Conservation (phyloP, 495 filamentous ascomycete species). For the Trichoderma gamsii region DNA sequence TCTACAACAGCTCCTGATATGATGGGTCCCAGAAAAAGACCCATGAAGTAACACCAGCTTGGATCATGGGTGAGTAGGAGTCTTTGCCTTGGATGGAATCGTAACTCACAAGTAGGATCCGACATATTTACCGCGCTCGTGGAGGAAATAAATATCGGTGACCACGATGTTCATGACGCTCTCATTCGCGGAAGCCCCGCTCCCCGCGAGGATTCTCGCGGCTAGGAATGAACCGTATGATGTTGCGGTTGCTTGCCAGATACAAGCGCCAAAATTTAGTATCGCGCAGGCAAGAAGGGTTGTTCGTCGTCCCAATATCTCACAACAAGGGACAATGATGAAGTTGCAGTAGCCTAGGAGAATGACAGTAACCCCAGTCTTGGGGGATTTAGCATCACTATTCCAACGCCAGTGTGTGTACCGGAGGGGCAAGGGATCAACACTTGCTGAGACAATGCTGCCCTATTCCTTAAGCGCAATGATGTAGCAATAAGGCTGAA, state of each 20-base stretch:
- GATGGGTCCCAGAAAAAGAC: constrained; percentile 48
- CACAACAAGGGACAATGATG: constrained; percentile 56
- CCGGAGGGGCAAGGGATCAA: too few relatives aligned
- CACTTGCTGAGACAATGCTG: too few relatives aligned
- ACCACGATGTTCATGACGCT: constrained; percentile 57
- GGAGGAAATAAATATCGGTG: constrained; percentile 56
- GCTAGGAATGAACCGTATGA: constrained; percentile 56
- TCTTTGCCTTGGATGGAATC: not conserved
- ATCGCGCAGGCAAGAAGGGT: constrained; percentile 51
- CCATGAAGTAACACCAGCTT: constrained; percentile 32
- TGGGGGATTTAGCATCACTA: not conserved
- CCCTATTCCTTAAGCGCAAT: too few relatives aligned
- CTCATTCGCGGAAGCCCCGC: constrained; percentile 51
- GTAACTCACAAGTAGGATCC: constrained; percentile 48
- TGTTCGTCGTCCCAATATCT: constrained; percentile 52
- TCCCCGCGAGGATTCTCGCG: constrained; percentile 55
- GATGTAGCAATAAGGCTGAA: too few relatives aligned
- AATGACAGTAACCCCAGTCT: constrained; percentile 49
- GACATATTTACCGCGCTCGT: constrained; percentile 57
- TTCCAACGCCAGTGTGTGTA: not conserved
- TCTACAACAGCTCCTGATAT: constrained; percentile 50
- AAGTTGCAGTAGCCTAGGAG: constrained; percentile 61
- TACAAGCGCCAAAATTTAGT: constrained; percentile 48
- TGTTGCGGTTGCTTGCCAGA: constrained; percentile 54
- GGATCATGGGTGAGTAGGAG: not conserved